Base-by-base conservation (phyloP, 352 stramenopile genomes). In the Peronospora tabacina region DNA sequence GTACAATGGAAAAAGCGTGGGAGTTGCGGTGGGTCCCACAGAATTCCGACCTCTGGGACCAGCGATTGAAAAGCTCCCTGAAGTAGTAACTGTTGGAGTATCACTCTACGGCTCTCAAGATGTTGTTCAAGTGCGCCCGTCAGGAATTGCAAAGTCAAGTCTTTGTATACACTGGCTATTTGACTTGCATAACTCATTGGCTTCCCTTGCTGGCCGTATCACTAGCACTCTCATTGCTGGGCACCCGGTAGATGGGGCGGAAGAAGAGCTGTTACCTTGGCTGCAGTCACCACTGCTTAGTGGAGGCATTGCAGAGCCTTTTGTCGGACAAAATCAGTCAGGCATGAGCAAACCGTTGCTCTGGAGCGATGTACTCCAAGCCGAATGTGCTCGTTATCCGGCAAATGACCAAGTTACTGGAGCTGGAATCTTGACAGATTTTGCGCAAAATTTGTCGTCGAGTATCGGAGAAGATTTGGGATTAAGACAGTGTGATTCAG, bases 261-360 rank as follows among this genome's bases (percentile, higher is more conserved):
- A 94, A 66, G 83, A 94, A 54, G 83, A 94, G 37, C 37, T 94
- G 6, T 44, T 89, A 3, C 81, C 83, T 7, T 94, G 83, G 83
- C 51, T 94, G 16, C 81, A 94, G 48, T 92, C 81, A 8, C 76
- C 75, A 15, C 55, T 94, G 12, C 52, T 94, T 7, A 91, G 79
- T 58, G 83, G 83, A 11, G 83, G 83, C 0, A 65, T 87, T 47
- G 41, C 35, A 53, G 56, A 63, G 28, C 40, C 26, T 40, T 54
- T 16, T 24, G 12, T 11, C 13, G 43, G 22, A 9, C 24, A 24
- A 11, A 46, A 56, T 29, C 51, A 45, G 46, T 24, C 37, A 10
- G 12, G 29, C 20, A 8, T 13, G 19, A 56, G 16, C 19, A 36
- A 42, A 3, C 48, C 43, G 20, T 58, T 75, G 36, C 44, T 58